These are phyloP conservation scores for Sphagnum magellanicum DNA, from an alignment of 228 moss, liverwort and hornwort species.

Conservation along the genomic window DNA sequence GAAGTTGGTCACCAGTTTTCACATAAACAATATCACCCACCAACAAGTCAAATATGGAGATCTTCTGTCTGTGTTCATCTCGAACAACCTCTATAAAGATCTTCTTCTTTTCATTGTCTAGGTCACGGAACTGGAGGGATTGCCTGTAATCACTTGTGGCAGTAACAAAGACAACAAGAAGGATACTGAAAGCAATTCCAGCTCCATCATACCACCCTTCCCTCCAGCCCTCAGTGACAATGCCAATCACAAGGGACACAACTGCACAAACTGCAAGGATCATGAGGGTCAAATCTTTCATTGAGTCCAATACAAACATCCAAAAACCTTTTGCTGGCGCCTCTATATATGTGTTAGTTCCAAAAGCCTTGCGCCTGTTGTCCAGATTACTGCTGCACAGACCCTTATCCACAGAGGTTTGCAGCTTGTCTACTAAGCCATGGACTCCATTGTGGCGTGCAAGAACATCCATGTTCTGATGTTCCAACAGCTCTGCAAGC, in stretches of 20 bases:
- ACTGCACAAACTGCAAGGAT: slow-evolving; percentile 30
- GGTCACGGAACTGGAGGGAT: slow-evolving; percentile 33
- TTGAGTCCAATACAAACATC: slow-evolving; percentile 38
- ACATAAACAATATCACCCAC: slow-evolving; percentile 53
- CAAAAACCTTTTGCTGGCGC: slow-evolving; percentile 29
- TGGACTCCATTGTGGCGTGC: background rate
- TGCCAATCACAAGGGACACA: slow-evolving; percentile 29
- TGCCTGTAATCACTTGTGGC: slow-evolving; percentile 45
- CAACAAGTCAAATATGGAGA: slow-evolving; percentile 36
- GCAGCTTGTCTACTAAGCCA: slow-evolving; percentile 7
- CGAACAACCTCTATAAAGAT: slow-evolving; percentile 34
- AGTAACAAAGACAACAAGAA: slow-evolving; percentile 40
- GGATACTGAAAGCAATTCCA: slow-evolving; percentile 31
- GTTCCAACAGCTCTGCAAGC: slow-evolving; percentile 3
- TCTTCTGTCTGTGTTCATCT: slow-evolving; percentile 17
- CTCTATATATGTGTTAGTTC: slow-evolving; percentile 31
- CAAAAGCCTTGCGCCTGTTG: slow-evolving; percentile 5
- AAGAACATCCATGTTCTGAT: background rate
- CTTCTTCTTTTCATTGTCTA: slow-evolving; percentile 51
- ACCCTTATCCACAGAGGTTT: slow-evolving; percentile 4
- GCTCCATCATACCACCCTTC: slow-evolving; percentile 48
- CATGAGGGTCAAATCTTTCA: slow-evolving; percentile 38
- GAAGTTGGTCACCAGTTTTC: slow-evolving; percentile 44
- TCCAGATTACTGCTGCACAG: slow-evolving; percentile 1
- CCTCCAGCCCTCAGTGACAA: slow-evolving; percentile 26